Evolutionary conservation across 176 grass and related monocot species (phyloP).

Genomic region (Avena eriantha): DNA sequence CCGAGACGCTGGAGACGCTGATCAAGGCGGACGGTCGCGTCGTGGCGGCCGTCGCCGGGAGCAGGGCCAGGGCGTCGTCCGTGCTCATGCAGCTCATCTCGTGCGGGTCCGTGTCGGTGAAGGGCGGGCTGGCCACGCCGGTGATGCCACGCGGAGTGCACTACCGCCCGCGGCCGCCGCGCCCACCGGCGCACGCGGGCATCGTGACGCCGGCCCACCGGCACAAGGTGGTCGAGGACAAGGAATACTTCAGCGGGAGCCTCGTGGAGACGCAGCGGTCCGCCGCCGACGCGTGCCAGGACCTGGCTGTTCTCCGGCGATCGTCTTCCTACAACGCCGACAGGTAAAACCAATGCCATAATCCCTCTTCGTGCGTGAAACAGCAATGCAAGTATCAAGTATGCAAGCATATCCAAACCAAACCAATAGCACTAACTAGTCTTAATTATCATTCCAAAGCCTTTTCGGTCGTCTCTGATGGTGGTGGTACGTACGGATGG

Average conservation of each 20-base stretch:
- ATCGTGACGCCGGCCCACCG: neutral
- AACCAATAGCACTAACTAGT: neutral
- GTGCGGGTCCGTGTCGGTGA: conserved; percentile 75
- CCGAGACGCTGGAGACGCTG: conserved; percentile 81
- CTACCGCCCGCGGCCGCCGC: conserved; percentile 42
- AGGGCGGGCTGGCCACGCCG: conserved; percentile 42
- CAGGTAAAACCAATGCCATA: conserved; percentile 48
- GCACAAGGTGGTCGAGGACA: conserved; percentile 59
- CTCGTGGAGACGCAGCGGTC: conserved; percentile 62
- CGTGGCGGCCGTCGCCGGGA: conserved; percentile 38
- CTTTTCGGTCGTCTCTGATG: neutral
- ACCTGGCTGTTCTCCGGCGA: conserved; percentile 55
- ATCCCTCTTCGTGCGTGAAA: neutral
- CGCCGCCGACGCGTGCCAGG: conserved; percentile 32
- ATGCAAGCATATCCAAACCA: neutral
- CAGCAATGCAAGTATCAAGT: neutral
- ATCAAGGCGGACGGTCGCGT: conserved; percentile 60
- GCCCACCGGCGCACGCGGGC: neutral
- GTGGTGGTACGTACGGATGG: neutral
- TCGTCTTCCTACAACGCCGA: conserved; percentile 80
- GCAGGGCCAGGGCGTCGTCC: conserved; percentile 56
- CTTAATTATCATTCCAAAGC: neutral
- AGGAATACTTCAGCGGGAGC: conserved; percentile 87
- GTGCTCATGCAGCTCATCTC: conserved; percentile 92
- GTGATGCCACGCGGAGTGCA: conserved; percentile 50